These are phyloP conservation scores for Plantago lanceolata DNA, from an alignment of 305 asterid species.

Conservation along the genomic window DNA sequence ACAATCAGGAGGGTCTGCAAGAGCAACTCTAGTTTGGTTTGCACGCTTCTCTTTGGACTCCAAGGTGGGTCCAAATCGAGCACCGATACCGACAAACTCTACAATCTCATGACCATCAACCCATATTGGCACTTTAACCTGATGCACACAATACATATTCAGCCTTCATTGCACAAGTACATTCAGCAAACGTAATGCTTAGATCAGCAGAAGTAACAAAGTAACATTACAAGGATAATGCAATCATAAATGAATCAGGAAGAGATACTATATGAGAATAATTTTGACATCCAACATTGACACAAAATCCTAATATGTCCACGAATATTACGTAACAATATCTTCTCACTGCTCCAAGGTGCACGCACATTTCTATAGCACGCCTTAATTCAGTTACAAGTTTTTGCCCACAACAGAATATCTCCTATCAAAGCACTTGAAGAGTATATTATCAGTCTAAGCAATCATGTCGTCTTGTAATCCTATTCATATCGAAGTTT, in stretches of 20 bases:
- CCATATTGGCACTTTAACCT: conserved; percentile 95
- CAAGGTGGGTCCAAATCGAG: conserved; percentile 90
- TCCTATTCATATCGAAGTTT: conserved; percentile 4
- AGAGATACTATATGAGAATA: background rate
- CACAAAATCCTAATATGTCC: background rate
- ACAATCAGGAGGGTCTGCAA: conserved; percentile 93
- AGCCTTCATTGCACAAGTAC: conserved; percentile 4
- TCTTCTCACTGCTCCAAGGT: background rate
- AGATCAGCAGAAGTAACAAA: conserved; percentile 7
- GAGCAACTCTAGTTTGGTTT: conserved; percentile 60
- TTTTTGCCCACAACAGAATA: too few species aligned
- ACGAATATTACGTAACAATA: conserved; percentile 1
- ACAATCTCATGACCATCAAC: conserved; percentile 60
- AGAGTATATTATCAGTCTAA: background rate
- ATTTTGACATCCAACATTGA: conserved; percentile 5
- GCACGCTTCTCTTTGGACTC: conserved; percentile 97
- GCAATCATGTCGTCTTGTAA: background rate
- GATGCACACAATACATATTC: conserved; percentile 20
- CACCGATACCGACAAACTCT: conserved; percentile 95
- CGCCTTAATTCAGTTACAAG: background rate
- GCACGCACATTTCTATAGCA: background rate
- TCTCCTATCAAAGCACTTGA: background rate
- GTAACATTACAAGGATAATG: background rate
- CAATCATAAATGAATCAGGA: conserved; percentile 6
- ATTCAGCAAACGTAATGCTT: background rate